phyloP scores from a whole-genome alignment of 2,329 filamentous ascomycete genomes.

The Onygenales sp. region DNA sequence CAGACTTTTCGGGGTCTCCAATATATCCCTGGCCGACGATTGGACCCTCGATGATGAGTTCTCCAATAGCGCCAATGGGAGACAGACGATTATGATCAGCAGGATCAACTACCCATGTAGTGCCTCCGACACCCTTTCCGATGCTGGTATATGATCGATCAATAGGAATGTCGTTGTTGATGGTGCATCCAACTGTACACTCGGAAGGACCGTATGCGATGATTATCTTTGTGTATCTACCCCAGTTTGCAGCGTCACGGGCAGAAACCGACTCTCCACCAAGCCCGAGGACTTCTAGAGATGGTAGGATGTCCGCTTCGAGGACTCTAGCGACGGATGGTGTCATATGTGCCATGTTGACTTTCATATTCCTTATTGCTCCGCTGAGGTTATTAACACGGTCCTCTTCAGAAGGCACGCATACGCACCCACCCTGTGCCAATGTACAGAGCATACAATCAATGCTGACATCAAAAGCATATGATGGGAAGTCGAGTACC shows the following conservation, averaged over 20 bases:
- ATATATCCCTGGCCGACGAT: conserved; percentile 32
- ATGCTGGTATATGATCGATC: conserved; percentile 30
- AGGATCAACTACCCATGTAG: conserved; percentile 32
- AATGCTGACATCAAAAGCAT: conserved; percentile 45
- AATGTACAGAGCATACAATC: conserved; percentile 48
- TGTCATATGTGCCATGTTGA: conserved; percentile 50
- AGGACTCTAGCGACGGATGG: conserved; percentile 46
- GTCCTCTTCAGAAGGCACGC: conserved; percentile 45
- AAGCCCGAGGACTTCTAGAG: conserved; percentile 31
- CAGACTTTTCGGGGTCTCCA: conserved; percentile 37
- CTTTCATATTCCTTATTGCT: conserved; percentile 41
- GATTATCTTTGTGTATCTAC: conserved; percentile 32
- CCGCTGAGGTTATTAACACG: conserved; percentile 40
- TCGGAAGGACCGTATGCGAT: conserved; percentile 38
- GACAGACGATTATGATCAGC: conserved; percentile 30
- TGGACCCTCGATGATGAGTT: conserved; percentile 52
- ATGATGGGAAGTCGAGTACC: conserved; percentile 51
- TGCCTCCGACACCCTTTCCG: conserved; percentile 26
- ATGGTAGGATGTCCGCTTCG: conserved; percentile 31
- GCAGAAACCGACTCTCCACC: conserved; percentile 37
- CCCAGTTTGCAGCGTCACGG: conserved; percentile 33
- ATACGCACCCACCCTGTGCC: conserved; percentile 49
- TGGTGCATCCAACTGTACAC: conserved; percentile 32
- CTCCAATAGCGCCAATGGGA: conserved; percentile 47
- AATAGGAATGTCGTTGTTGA: conserved; percentile 26